Conservation (phyloP, 2,329 filamentous ascomycete species). For the Aspergillus texensis region DNA sequence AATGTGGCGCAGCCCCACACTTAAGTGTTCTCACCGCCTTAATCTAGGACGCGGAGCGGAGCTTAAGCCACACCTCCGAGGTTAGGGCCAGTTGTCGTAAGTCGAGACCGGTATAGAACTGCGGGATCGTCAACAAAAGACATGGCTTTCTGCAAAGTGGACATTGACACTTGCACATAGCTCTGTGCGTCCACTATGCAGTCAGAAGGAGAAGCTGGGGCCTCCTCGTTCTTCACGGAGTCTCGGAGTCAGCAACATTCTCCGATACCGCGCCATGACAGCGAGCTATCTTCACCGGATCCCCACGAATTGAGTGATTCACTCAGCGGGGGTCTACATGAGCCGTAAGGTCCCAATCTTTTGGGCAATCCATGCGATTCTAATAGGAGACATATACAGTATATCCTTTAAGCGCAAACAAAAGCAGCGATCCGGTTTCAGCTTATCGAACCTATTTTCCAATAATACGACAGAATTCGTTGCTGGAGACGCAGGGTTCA, state of each 20-base stretch:
- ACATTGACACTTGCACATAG: constrained; percentile 26
- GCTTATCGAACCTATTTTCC: constrained; percentile 43
- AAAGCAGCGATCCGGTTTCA: constrained; percentile 43
- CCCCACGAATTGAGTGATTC: constrained; percentile 23
- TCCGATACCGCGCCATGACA: constrained; percentile 24
- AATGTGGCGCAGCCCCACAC: constrained; percentile 32
- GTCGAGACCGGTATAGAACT: constrained; percentile 10
- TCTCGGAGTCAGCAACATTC: constrained; percentile 15
- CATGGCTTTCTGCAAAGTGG: constrained; percentile 20
- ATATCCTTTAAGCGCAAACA: constrained; percentile 49
- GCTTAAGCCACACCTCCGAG: constrained; percentile 32
- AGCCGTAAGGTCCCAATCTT: constrained; percentile 35
- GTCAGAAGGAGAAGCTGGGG: constrained; percentile 20
- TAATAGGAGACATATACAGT: constrained; percentile 23
- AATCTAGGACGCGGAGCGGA: constrained; percentile 17
- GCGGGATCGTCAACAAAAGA: constrained; percentile 14
- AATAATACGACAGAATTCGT: constrained; percentile 30
- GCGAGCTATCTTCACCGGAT: constrained; percentile 16
- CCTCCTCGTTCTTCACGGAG: constrained; percentile 18
- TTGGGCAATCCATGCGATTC: background rate
- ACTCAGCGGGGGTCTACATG: constrained; percentile 34
- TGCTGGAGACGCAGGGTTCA: constrained; percentile 21
- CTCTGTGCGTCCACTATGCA: constrained; percentile 31
- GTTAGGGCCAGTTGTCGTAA: constrained; percentile 15
- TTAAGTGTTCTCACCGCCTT: constrained; percentile 30